Conservation (phyloP, 306 rosid genomes). For the Dryas octopetala region DNA sequence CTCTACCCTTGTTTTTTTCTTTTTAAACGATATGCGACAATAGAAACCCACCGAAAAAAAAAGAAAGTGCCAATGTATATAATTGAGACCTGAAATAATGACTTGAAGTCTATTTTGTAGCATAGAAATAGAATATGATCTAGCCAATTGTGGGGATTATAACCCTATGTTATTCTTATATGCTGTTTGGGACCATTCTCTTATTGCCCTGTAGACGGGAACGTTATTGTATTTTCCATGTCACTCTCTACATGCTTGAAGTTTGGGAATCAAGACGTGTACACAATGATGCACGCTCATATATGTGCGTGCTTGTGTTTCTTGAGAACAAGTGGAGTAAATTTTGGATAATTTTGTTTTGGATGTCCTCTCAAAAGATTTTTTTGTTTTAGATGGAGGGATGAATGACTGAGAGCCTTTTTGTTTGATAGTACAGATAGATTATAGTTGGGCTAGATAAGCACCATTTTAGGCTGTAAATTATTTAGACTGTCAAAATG, state of each 20-base stretch:
- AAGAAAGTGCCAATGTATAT: neutral
- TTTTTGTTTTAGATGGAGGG: neutral
- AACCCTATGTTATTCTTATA: neutral
- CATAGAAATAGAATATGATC: neutral
- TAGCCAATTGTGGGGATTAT: neutral
- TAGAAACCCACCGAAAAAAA: slow-evolving; percentile 2
- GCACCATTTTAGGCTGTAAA: neutral
- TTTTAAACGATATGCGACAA: neutral
- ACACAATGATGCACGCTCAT: neutral
- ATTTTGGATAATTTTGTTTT: neutral
- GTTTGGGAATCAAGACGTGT: neutral
- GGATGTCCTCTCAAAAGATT: too few species aligned
- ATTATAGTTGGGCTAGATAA: neutral
- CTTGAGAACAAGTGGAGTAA: neutral
- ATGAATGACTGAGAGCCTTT: neutral
- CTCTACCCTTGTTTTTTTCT: neutral
- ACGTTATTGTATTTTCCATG: neutral
- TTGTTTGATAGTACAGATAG: neutral
- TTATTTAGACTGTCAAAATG: neutral
- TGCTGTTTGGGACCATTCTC: neutral
- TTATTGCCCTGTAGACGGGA: neutral
- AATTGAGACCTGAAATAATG: slow-evolving; percentile 5
- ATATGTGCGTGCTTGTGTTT: neutral
- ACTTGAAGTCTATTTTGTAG: neutral
- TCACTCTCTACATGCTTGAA: neutral